phyloP scores from a whole-genome alignment of 306 rosid genomes.

The Oxytropis ochrocephala region DNA sequence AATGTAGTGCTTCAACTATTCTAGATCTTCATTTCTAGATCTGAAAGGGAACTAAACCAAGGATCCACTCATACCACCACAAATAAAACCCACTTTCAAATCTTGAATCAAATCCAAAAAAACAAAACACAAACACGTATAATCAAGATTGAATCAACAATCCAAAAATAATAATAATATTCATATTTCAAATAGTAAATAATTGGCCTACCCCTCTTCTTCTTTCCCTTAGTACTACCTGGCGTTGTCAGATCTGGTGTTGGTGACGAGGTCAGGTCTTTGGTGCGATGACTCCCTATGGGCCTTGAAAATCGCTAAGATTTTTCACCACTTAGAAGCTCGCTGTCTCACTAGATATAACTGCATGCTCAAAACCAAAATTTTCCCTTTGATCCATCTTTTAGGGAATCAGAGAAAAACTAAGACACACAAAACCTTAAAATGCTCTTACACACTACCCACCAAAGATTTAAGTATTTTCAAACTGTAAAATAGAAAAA shows the following conservation, averaged over 20 bases:
- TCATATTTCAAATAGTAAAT: background rate
- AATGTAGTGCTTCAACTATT: no score
- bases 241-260: background rate
- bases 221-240: constrained; percentile 45
- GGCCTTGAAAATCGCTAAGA: constrained; percentile 35
- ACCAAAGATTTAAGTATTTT: no score
- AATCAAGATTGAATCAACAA: background rate
- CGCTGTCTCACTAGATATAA: constrained; percentile 33
- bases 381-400: constrained; percentile 74
- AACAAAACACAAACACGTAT: background rate
- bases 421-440: constrained; percentile 26
- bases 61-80: constrained; percentile 56
- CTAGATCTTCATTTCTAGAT: constrained; percentile 32
- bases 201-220: constrained; percentile 86
- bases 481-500: no score
- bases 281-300: constrained; percentile 23
- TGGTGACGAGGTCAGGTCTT: background rate
- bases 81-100: constrained; percentile 25
- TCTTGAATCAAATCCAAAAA: constrained; percentile 16
- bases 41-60: constrained; percentile 51
- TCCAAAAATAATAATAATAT: no score
- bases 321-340: constrained; percentile 48
- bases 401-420: background rate
- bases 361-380: constrained; percentile 49
- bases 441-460: no score